These are phyloP conservation scores for Recurvomyces mirabilis DNA, from an alignment of 495 filamentous ascomycete species.

Conservation along the genomic window DNA sequence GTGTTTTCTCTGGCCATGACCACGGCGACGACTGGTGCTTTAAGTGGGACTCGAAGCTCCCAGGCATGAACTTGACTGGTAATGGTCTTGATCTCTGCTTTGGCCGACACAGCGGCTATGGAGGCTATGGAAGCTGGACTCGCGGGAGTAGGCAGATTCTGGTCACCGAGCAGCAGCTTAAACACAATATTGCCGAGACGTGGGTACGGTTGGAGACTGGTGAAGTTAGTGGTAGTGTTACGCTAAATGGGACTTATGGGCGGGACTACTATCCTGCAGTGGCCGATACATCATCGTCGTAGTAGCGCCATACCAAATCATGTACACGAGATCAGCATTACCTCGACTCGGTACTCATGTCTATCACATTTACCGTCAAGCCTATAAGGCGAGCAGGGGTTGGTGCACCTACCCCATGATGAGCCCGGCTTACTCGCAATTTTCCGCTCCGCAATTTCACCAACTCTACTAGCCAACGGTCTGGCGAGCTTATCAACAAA, in stretches of 20 bases:
- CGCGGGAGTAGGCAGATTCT: constrained; percentile 50
- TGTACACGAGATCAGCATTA: too few relatives aligned
- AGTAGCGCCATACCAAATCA: too few relatives aligned
- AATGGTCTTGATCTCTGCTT: constrained; percentile 49
- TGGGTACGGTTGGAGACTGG: constrained; percentile 58
- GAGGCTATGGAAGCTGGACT: constrained; percentile 56
- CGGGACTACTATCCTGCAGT: constrained; percentile 42
- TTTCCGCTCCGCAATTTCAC: too few relatives aligned
- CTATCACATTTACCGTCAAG: too few relatives aligned
- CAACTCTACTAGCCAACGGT: too few relatives aligned
- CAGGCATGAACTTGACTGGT: constrained; percentile 29
- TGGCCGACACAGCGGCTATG: constrained; percentile 59
- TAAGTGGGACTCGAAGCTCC: constrained; percentile 26
- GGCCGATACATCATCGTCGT: too few relatives aligned
- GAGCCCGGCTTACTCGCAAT: too few relatives aligned
- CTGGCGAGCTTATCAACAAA: too few relatives aligned
- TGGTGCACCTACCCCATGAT: too few relatives aligned
- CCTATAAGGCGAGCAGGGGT: too few relatives aligned
- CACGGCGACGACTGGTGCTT: constrained; percentile 59
- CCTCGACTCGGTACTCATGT: too few relatives aligned
- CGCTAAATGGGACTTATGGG: constrained; percentile 59
- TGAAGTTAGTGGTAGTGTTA: constrained; percentile 43
- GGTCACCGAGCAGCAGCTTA: constrained; percentile 32
- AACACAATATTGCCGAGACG: constrained; percentile 36
- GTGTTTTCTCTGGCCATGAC: constrained; percentile 58